phyloP scores from a whole-genome alignment of 352 stramenopile genomes.

The Phytopythium sindhum region DNA sequence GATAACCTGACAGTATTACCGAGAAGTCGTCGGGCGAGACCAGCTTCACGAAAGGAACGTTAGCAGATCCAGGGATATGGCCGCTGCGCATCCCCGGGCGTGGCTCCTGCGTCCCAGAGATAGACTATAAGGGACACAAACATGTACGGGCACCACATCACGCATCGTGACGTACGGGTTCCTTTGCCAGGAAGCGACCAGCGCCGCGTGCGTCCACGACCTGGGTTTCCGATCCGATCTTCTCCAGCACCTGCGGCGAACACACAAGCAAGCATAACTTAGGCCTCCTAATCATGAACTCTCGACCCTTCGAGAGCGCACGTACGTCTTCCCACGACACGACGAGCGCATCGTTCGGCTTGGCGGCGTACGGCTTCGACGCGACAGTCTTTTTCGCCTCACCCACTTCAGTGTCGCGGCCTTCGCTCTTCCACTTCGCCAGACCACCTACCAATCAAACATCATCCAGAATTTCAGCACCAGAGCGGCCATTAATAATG shows the following conservation, averaged over 20 bases:
- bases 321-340: conserved; percentile 54
- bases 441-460: conserved; percentile 40
- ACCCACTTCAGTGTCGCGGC: conserved; percentile 34
- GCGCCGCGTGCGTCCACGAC: conserved; percentile 90
- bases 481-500: neutral
- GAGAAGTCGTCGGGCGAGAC: conserved; percentile 84
- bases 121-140: neutral
- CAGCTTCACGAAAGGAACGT: conserved; percentile 89
- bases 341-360: conserved; percentile 42
- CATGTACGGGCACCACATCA: too few species aligned
- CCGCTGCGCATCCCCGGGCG: conserved; percentile 87
- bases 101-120: conserved; percentile 63
- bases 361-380: conserved; percentile 38
- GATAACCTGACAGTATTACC: conserved; percentile 25
- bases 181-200: conserved; percentile 86
- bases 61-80: conserved; percentile 90
- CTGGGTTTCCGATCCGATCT: conserved; percentile 60
- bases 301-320: neutral
- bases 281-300: neutral
- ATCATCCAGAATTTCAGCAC: too few species aligned
- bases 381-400: conserved; percentile 23
- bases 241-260: conserved; percentile 38
- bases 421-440: conserved; percentile 68
- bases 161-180: conserved; percentile 39
- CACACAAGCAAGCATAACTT: too few species aligned